phyloP scores from a whole-genome alignment of 2,329 filamentous ascomycete species.

The Colletotrichum plurivorum region DNA sequence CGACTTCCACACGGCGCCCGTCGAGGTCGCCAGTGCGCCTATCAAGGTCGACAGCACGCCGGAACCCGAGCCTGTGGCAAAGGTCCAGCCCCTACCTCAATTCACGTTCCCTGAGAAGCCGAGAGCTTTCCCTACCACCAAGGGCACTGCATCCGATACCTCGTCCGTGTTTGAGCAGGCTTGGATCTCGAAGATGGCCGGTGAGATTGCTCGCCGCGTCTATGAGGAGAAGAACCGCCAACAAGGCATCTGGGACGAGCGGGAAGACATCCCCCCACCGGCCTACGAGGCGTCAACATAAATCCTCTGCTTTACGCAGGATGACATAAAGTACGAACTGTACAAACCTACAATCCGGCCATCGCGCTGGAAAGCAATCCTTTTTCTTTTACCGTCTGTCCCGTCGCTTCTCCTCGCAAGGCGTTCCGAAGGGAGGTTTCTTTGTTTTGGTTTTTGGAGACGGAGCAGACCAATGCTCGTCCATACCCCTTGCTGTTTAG shows the following conservation, averaged over 20 bases:
- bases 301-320: constrained; percentile 39
- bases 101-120: constrained; percentile 43
- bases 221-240: constrained; percentile 84
- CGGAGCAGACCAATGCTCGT: constrained; percentile 1
- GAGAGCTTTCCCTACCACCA: constrained; percentile 45
- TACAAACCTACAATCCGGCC: constrained; percentile 25
- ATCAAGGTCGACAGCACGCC: constrained; percentile 31
- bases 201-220: constrained; percentile 89
- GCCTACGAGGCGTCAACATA: constrained; percentile 70
- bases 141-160: constrained; percentile 59
- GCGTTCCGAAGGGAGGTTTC: constrained; percentile 26
- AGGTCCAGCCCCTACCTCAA: constrained; percentile 30
- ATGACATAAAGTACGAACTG: constrained; percentile 37
- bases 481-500: constrained; percentile 19
- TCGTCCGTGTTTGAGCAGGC: constrained; percentile 79
- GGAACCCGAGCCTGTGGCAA: constrained; percentile 40
- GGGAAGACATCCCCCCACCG: constrained; percentile 71
- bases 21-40: constrained; percentile 31
- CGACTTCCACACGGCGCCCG: constrained; percentile 49
- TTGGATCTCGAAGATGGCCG: constrained; percentile 94
- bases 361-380: constrained; percentile 12
- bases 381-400: constrained; percentile 38
- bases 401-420: constrained; percentile 38
- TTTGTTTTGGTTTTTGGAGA: background rate
- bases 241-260: constrained; percentile 66